Conservation (phyloP, 1,139 yeast species). For the Suhomyces choctaworum region DNA sequence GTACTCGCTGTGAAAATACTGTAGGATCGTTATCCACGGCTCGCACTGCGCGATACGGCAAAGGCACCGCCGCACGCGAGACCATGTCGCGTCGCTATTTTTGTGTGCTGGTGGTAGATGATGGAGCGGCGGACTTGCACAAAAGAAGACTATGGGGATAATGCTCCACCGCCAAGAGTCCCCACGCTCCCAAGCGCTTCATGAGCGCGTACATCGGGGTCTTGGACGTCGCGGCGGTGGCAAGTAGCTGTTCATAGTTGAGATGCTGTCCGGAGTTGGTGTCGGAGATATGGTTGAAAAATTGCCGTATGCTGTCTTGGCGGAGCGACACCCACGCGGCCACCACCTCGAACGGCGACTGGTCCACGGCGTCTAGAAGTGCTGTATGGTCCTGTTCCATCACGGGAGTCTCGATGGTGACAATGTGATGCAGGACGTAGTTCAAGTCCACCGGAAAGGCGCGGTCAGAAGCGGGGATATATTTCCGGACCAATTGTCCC, state of each 20-base stretch:
- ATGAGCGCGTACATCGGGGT: conserved; percentile 20
- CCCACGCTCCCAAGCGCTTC: conserved; percentile 31
- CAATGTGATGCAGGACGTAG: conserved; percentile 28
- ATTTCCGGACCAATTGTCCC: background rate
- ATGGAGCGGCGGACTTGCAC: background rate
- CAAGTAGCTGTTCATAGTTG: conserved; percentile 22
- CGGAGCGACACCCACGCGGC: conserved; percentile 30
- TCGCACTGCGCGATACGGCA: no score
- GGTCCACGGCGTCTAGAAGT: conserved; percentile 25
- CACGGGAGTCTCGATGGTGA: conserved; percentile 34
- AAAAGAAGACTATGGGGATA: conserved; percentile 26
- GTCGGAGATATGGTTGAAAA: conserved; percentile 15
- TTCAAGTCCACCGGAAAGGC: conserved; percentile 17
- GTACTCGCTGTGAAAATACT: no score
- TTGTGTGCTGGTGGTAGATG: background rate
- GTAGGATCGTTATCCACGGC: no score
- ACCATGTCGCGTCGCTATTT: background rate
- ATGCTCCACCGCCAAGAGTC: conserved; percentile 30
- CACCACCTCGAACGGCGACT: conserved; percentile 27
- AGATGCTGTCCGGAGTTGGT: conserved; percentile 3
- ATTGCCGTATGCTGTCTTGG: conserved; percentile 17
- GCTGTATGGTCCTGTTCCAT: conserved; percentile 23
- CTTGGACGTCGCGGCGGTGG: conserved; percentile 15
- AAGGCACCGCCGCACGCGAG: background rate
- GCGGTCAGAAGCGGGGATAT: background rate